Evolutionary conservation across 2,329 filamentous ascomycete genomes (phyloP), one percentile per base, ranked within the genome.

Genomic region (Verruconis gallopava): DNA sequence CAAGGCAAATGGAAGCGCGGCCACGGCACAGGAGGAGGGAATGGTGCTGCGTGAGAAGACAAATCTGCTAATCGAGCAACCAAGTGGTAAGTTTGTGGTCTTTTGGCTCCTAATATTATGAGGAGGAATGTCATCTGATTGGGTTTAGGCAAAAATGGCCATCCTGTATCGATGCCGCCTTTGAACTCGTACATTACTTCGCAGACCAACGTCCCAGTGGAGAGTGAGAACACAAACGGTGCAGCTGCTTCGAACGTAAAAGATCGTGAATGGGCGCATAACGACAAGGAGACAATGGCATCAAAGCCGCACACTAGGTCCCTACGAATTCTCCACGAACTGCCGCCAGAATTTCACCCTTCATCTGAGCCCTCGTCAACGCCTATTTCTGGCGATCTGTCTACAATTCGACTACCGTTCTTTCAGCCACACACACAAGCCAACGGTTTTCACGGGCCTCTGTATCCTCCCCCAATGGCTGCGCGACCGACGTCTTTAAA

Each of bases 311-410:
- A n/a, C 25, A 9, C 25, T n/a, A 30, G n/a, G 25, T n/a, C 25
- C 6, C n/a, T 30, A n/a, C 25, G 25, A 30, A n/a, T 30, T 40
- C 11, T 21, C 9, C 18, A 19, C 30, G 38, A 21, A 4, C 38
- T 21, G 13, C 32, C 38, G 5, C 38, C 21, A 40, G 25, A 33
- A 3, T 40, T 33, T 19, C 14, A 5, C 14, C 25, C 38, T 1
- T 28, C 32, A n/a, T n/a, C n/a, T n/a, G 33, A 40, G 32, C 15
- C 32, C 33, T 28, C 38, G 4, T 15, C 38, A 3, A 40, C 25
- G 33, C 38, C 33, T 13, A 21, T 28, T 21, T 30, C 38, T 28
- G 20, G 22, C 38, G 12, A 25, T 38, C 37, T 38, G 30, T n/a
- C 37, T 25, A 9, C 37, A 38, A 38, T 17, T 12, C 19, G 3